A percentile compares a stretch with the other conserved stretches of the same genome.
These are phyloP conservation scores for Thalassiosira mediterranea DNA, from an alignment of 352 stramenopile species.

Conservation along the genomic window DNA sequence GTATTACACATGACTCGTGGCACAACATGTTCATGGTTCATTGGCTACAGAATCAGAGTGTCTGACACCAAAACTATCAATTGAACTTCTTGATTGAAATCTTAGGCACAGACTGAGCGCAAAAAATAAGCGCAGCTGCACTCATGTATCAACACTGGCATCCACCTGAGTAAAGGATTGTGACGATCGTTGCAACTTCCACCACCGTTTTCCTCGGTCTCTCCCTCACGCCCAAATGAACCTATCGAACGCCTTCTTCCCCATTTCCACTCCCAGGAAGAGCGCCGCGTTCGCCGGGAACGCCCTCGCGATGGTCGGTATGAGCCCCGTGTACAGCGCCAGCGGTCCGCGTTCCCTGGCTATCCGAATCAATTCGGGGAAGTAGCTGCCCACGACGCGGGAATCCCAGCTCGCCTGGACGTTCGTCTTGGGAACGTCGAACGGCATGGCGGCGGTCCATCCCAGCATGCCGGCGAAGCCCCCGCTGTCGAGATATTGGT, in stretches of 20 bases:
- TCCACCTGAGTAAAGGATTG: too few relatives aligned
- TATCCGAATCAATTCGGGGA: slow-evolving; percentile 78
- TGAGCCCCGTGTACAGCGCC: slow-evolving; percentile 76
- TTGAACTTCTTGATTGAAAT: too few relatives aligned
- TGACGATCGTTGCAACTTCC: too few relatives aligned
- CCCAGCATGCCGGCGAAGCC: slow-evolving; percentile 86
- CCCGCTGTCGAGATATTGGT: slow-evolving; percentile 51
- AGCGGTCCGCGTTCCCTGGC: slow-evolving; percentile 63
- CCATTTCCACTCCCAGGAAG: slow-evolving; percentile 81
- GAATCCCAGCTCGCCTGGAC: slow-evolving; percentile 83
- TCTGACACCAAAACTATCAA: too few relatives aligned
- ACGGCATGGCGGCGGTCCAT: slow-evolving; percentile 85
- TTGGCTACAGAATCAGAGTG: too few relatives aligned
- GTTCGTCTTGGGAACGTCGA: slow-evolving; percentile 88
- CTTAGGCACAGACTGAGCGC: too few relatives aligned
- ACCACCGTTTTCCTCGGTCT: too few relatives aligned
- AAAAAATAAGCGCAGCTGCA: too few relatives aligned
- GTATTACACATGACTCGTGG: too few relatives aligned
- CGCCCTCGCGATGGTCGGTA: slow-evolving; percentile 74
- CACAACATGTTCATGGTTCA: too few relatives aligned
- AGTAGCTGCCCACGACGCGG: slow-evolving; percentile 77
- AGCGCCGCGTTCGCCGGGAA: slow-evolving; percentile 83
- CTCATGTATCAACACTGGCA: too few relatives aligned
- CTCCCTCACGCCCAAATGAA: slow-evolving; percentile 53
- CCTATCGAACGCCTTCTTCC: slow-evolving; percentile 80